Percentiles rank a stretch among this genome's conserved stretches.
Conservation (phyloP, 1,284 basidiomycete species). For the Pterulicium gracile region DNA sequence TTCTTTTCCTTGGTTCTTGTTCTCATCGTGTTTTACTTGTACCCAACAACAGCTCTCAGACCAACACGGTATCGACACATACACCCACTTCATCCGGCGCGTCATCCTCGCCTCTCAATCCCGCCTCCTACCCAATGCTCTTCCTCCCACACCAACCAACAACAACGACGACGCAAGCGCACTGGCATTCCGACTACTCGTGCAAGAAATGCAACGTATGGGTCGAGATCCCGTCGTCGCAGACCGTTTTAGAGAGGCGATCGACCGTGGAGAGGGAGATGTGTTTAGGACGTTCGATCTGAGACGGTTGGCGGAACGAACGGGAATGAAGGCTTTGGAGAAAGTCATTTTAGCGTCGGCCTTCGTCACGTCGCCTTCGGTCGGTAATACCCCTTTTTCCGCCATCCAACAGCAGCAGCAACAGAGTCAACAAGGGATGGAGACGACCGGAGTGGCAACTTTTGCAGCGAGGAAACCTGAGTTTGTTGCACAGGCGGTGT, state of each 20-base stretch:
- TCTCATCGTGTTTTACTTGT: slow-evolving; percentile 13
- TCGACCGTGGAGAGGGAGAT: slow-evolving; percentile 77
- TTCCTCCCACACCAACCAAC: slow-evolving; percentile 42
- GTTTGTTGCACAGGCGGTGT: slow-evolving; percentile 53
- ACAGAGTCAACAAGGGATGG: background rate
- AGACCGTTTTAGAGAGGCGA: slow-evolving; percentile 76
- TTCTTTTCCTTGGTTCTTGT: slow-evolving; percentile 6
- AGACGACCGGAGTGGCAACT: background rate
- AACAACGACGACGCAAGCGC: slow-evolving; percentile 60
- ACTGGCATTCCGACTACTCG: slow-evolving; percentile 70
- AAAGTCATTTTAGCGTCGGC: slow-evolving; percentile 66
- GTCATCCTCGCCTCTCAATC: slow-evolving; percentile 80
- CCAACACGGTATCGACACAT: slow-evolving; percentile 90
- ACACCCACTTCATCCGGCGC: slow-evolving; percentile 90
- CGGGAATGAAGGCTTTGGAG: slow-evolving; percentile 72
- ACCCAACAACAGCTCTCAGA: slow-evolving; percentile 65
- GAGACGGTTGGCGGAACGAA: slow-evolving; percentile 64
- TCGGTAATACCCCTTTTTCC: background rate
- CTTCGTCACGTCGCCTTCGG: slow-evolving; percentile 29
- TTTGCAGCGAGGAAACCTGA: slow-evolving; percentile 36
- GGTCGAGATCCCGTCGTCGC: slow-evolving; percentile 80
- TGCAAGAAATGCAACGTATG: slow-evolving; percentile 80
- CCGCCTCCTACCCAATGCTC: slow-evolving; percentile 27
- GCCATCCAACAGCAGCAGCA: background rate
- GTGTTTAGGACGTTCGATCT: slow-evolving; percentile 74